Percentiles rank a stretch among this genome's conserved stretches.
These are phyloP conservation scores for Nakataea oryzae DNA, from an alignment of 2,329 filamentous ascomycete species.

Conservation along the genomic window DNA sequence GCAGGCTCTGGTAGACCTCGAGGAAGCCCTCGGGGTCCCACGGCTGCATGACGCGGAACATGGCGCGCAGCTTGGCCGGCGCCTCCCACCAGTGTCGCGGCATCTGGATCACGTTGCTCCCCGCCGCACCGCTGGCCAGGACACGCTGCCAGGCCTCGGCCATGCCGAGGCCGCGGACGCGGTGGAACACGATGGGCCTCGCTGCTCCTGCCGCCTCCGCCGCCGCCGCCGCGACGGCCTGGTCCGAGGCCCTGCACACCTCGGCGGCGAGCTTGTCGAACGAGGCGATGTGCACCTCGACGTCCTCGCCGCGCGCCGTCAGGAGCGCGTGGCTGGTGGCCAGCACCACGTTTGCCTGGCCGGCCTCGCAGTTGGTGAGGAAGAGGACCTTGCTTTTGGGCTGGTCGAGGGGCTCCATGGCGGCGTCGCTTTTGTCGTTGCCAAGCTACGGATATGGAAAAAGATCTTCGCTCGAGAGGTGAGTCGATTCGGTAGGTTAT, in stretches of 20 bases:
- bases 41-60: conserved; percentile 15
- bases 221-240: neutral
- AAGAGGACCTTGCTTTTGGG: conserved; percentile 21
- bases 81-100: neutral
- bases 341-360: conserved; percentile 34
- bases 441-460: too few species aligned
- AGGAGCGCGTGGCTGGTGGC: conserved; percentile 29
- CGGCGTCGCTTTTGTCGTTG: too few species aligned
- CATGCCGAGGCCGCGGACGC: conserved; percentile 4
- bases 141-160: neutral
- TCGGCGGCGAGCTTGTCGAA: conserved; percentile 21
- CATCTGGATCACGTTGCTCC: neutral
- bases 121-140: neutral
- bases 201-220: neutral
- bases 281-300: conserved; percentile 32
- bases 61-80: neutral
- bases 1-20: conserved; percentile 23
- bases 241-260: neutral
- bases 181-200: conserved; percentile 16
- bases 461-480: too few species aligned
- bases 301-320: conserved; percentile 15
- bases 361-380: conserved; percentile 32
- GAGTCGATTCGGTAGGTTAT: too few species aligned
- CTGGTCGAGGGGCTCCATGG: neutral
- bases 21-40: conserved; percentile 29